Conservation (phyloP, 2,329 filamentous ascomycete species). For the Talaromyces atroroseus region DNA sequence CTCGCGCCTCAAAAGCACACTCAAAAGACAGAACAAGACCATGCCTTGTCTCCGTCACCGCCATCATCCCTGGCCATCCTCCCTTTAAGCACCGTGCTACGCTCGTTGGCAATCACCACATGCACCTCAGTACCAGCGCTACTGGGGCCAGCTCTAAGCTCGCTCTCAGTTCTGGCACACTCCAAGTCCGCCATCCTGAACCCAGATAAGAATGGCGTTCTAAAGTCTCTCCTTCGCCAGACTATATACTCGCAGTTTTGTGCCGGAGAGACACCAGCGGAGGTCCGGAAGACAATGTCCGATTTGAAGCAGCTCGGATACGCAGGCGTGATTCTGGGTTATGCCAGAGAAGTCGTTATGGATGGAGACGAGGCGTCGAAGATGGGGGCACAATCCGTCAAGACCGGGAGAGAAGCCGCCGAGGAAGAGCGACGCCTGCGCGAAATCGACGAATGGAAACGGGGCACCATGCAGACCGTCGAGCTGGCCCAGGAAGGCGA, state of each 20-base stretch:
- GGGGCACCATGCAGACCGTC: slow-evolving; percentile 70
- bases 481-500: slow-evolving; percentile 43
- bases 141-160: slow-evolving; percentile 61
- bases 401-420: not conserved
- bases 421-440: not conserved
- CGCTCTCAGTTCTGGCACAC: slow-evolving; percentile 66
- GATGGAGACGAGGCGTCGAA: slow-evolving; percentile 40
- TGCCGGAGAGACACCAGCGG: slow-evolving; percentile 65
- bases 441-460: slow-evolving; percentile 55
- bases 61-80: slow-evolving; percentile 14
- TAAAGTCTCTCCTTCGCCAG: slow-evolving; percentile 66
- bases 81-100: slow-evolving; percentile 14
- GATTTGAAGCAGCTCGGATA: slow-evolving; percentile 70
- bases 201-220: slow-evolving; percentile 67
- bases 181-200: slow-evolving; percentile 62
- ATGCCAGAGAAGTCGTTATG: slow-evolving; percentile 74
- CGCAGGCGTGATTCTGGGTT: slow-evolving; percentile 76
- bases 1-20: not conserved
- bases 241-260: slow-evolving; percentile 93
- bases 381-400: slow-evolving; percentile 2
- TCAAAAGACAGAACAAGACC: not conserved
- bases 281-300: slow-evolving; percentile 62
- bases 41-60: not conserved
- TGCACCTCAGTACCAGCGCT: slow-evolving; percentile 37
- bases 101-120: slow-evolving; percentile 15